Conservation (phyloP, 2,329 filamentous ascomycete species). For the Phaeoacremonium minimum region DNA sequence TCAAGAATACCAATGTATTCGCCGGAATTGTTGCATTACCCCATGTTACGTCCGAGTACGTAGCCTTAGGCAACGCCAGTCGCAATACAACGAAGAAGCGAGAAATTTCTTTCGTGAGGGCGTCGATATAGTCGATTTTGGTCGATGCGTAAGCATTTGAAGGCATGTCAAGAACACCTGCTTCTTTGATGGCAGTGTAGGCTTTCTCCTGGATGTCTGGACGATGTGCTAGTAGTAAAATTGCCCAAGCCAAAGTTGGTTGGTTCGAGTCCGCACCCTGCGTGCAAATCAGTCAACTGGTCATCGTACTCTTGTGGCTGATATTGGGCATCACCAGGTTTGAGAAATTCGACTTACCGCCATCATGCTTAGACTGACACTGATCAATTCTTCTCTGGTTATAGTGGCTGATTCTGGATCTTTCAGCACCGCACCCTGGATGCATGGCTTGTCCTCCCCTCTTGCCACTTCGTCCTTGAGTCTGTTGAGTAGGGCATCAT, state of each 20-base stretch:
- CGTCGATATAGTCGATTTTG: constrained; percentile 61
- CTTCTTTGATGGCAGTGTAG: constrained; percentile 51
- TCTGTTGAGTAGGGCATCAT: constrained; percentile 5
- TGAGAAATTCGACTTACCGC: constrained; percentile 41
- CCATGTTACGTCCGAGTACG: constrained; percentile 54
- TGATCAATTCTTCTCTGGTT: constrained; percentile 18
- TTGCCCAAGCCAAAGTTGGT: constrained; percentile 12
- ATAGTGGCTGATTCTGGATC: constrained; percentile 9
- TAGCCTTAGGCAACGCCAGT: constrained; percentile 58
- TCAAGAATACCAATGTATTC: constrained; percentile 62
- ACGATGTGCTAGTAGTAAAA: constrained; percentile 18
- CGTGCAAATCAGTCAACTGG: too few relatives aligned
- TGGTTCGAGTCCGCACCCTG: constrained; percentile 8
- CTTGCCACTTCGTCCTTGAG: constrained; percentile 5
- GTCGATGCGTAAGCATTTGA: constrained; percentile 60
- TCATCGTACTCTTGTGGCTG: too few relatives aligned
- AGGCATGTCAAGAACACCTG: constrained; percentile 42
- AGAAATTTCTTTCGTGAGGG: constrained; percentile 59
- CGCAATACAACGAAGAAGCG: constrained; percentile 63
- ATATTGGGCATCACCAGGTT: too few relatives aligned
- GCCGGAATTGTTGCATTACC: constrained; percentile 51
- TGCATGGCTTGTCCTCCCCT: constrained; percentile 8
- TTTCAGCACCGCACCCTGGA: constrained; percentile 10
- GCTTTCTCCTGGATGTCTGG: constrained; percentile 54
- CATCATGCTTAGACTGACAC: constrained; percentile 45